Conservation (phyloP, 495 filamentous ascomycete genomes). For the Aspergillus baeticus region DNA sequence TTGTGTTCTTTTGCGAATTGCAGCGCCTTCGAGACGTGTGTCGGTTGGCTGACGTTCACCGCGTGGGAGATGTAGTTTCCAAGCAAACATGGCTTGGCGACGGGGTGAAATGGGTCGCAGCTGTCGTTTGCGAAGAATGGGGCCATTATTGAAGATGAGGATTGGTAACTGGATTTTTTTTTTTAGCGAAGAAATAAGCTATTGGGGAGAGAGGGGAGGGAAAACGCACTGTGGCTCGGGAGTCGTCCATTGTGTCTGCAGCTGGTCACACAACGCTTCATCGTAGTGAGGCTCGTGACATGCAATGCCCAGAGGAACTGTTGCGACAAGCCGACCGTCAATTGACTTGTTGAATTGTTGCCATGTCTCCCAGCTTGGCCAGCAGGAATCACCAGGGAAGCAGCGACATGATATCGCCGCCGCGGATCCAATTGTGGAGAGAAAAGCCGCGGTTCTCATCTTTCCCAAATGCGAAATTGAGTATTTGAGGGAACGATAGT, state of each 20-base stretch:
- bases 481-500: too few species aligned
- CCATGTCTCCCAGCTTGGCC: slow-evolving; percentile 18
- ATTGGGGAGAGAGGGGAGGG: not conserved
- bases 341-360: slow-evolving; percentile 16
- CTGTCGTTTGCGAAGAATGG: slow-evolving; percentile 41
- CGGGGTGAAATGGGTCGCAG: slow-evolving; percentile 55
- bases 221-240: not conserved
- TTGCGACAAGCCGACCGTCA: slow-evolving; percentile 13
- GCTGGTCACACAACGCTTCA: not conserved
- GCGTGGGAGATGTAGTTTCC: slow-evolving; percentile 58
- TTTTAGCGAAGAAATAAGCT: not conserved
- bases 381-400: slow-evolving; percentile 14
- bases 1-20: slow-evolving; percentile 52
- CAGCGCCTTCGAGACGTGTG: slow-evolving; percentile 25
- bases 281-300: slow-evolving; percentile 20
- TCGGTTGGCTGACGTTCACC: slow-evolving; percentile 31
- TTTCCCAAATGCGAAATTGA: too few species aligned
- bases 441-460: not conserved
- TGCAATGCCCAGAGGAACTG: slow-evolving; percentile 12
- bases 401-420: not conserved
- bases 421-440: not conserved
- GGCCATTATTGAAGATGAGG: slow-evolving; percentile 42
- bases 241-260: slow-evolving; percentile 22
- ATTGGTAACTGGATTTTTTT: slow-evolving; percentile 22
- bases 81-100: slow-evolving; percentile 46